Percentiles rank a stretch among this genome's conserved stretches.
Conservation (phyloP, 805 yeast genomes). For the Blastobotrys robertii region DNA sequence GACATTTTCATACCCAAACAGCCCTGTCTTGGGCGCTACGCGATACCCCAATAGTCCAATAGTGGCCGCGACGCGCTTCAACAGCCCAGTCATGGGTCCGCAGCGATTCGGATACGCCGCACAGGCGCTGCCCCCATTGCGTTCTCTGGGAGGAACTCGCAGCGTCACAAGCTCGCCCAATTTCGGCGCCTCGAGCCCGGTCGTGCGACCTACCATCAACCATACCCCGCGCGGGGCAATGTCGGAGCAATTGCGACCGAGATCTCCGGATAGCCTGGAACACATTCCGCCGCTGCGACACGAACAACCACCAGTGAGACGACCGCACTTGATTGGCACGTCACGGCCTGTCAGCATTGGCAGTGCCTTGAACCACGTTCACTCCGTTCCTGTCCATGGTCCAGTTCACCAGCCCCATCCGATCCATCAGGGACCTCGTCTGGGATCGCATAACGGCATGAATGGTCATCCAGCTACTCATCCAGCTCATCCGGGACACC, state of each 20-base stretch:
- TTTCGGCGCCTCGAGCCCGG: no score
- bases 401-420: conserved; percentile 79
- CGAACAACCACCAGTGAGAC: background rate
- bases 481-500: no score
- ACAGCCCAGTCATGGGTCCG: background rate
- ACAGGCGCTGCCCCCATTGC: background rate
- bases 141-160: background rate
- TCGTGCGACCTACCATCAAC: no score
- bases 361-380: conserved; percentile 1
- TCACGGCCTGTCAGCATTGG: background rate
- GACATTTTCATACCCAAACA: no score
- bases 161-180: no score
- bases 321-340: background rate
- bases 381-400: conserved; percentile 50
- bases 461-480: no score
- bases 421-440: conserved; percentile 19
- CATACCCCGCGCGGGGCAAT: conserved; percentile 1
- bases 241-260: conserved; percentile 14
- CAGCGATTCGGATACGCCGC: background rate
- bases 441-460: no score
- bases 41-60: no score
- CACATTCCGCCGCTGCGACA: conserved; percentile 11
- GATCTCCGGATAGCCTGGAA: conserved; percentile 10
- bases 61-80: no score
- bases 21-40: no score